Base-by-base conservation (phyloP, 495 filamentous ascomycete species). In the Aspergillus nidulans region DNA sequence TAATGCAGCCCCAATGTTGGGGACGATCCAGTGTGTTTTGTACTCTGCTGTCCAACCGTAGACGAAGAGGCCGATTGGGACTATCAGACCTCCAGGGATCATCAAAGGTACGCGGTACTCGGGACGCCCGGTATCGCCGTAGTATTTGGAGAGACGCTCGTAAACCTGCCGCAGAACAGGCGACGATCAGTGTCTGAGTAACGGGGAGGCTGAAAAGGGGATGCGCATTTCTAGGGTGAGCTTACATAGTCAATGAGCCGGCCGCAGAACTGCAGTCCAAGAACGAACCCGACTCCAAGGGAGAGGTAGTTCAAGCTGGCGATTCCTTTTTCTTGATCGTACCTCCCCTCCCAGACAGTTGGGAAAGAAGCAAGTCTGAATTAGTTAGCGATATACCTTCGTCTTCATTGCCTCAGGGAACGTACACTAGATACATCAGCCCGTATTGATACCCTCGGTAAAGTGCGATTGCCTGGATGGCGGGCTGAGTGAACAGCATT, bases 21-120 rank as follows among this genome's bases (percentile, higher is more conserved):
- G 82, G 19, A 76, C 73, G 26, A 81, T 74, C 77, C 79, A 83
- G 54, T 79, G 78, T 16, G 51, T 55, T 39, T 48, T 43, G 34
- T 36, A 51, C 26, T 59, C 44, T 1, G 57, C 57, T 1, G 57
- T 51, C 57, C 57, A 59, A 40, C 52, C 57, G 40, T 59, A 59
- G 47, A 59, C 51, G 45, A 59, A 59, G 15, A 59, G 51, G 21
- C 57, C 57, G 41, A 50, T 50, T 4, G 57, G 57, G 10, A 59
- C 52, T 1, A 59, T 25, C 1, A 59, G 47, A 10, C 57, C 49
- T 16, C 51, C 57, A 7, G 57, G 57, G 24, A 55, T 42, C 57
- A 59, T 59, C 10, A 59, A 41, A 1, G 57, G 57, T 39, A 55
- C 25, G 18, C 57, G 57, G 47, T 45, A 59, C 34, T 59, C 57